phyloP scores from a whole-genome alignment of 2,329 filamentous ascomycete species.

The Aspergillus glaucus region DNA sequence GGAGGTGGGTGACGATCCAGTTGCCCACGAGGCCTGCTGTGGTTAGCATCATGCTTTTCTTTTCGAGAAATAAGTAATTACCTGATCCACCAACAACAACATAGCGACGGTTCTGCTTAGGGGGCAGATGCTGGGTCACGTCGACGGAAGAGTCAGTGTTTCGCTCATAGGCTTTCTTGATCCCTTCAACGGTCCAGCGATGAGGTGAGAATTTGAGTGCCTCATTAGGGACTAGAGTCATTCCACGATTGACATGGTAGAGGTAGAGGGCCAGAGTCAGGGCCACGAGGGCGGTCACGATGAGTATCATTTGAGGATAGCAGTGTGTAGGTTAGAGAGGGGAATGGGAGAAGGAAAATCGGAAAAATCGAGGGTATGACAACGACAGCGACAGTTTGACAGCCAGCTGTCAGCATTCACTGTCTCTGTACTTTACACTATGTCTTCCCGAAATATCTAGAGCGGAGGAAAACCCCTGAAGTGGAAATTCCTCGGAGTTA shows the following conservation, averaged over 20 bases:
- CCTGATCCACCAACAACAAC: constrained; percentile 36
- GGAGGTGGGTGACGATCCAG: constrained; percentile 49
- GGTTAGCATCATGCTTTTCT: not conserved
- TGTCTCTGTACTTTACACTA: not conserved
- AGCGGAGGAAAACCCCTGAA: constrained; percentile 6
- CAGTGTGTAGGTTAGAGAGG: not conserved
- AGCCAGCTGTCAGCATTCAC: not conserved
- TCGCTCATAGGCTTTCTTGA: constrained; percentile 26
- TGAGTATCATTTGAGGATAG: not conserved
- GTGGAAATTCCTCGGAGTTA: not conserved
- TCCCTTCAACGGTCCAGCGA: constrained; percentile 30
- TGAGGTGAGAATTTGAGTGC: constrained; percentile 18
- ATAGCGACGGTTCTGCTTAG: constrained; percentile 33
- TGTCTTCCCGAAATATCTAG: constrained; percentile 1
- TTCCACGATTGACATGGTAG: constrained; percentile 24
- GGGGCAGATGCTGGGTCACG: constrained; percentile 28
- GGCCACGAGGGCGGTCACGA: not conserved
- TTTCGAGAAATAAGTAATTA: constrained; percentile 9
- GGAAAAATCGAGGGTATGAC: not conserved
- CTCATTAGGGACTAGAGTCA: constrained; percentile 22
- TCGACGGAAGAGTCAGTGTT: constrained; percentile 23
- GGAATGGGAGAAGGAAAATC: not conserved
- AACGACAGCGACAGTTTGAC: not conserved
- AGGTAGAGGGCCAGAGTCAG: constrained; percentile 15
- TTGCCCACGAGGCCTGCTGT: constrained; percentile 49